A percentile compares a stretch with the other conserved stretches of the same genome.
Conservation (phyloP, 306 rosid species). For the Delonix regia region DNA sequence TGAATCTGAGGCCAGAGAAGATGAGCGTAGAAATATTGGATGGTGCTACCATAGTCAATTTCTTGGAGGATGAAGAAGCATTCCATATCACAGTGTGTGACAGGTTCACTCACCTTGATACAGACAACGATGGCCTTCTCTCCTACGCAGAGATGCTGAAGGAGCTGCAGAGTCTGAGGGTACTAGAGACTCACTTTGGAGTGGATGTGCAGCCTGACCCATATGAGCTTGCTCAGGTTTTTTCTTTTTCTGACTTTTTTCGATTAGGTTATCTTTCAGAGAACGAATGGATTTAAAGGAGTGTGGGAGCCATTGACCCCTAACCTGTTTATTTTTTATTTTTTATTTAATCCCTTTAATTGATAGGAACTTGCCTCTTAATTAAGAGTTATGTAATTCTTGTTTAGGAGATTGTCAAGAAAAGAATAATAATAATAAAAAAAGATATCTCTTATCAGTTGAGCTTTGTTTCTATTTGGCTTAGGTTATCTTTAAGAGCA, state of each 20-base stretch:
- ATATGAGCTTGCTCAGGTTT: slow-evolving; percentile 49
- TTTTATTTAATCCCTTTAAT: no score
- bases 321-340: no score
- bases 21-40: slow-evolving; percentile 82
- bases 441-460: no score
- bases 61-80: slow-evolving; percentile 76
- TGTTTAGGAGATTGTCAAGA: no score
- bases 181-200: slow-evolving; percentile 72
- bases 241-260: neutral
- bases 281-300: no score
- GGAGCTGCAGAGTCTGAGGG: slow-evolving; percentile 67
- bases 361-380: no score
- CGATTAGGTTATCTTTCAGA: no score
- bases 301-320: no score
- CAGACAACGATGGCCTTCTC: slow-evolving; percentile 62
- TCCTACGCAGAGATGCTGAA: slow-evolving; percentile 71
- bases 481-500: no score
- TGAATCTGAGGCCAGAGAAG: slow-evolving; percentile 21
- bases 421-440: no score
- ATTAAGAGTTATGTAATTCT: no score
- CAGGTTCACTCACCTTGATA: slow-evolving; percentile 61
- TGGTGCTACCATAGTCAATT: slow-evolving; percentile 66
- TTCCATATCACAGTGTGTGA: slow-evolving; percentile 38
- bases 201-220: slow-evolving; percentile 67
- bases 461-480: no score